Evolutionary conservation across 768 basidiomycete genomes (phyloP).

Genomic region (Agaricus bisporus): DNA sequence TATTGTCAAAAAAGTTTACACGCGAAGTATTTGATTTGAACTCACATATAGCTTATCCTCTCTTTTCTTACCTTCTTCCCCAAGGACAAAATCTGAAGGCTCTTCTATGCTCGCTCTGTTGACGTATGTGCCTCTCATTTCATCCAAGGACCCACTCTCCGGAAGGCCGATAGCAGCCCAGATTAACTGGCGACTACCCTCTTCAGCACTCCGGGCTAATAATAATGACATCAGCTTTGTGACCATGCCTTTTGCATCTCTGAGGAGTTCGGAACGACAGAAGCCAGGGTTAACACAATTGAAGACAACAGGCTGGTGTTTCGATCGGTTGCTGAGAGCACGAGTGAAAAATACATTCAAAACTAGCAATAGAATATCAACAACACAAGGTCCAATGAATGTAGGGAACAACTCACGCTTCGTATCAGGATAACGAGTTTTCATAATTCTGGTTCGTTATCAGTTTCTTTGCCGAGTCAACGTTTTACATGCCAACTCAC

Average conservation of each 20-base stretch:
- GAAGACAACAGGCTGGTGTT: conserved; percentile 24
- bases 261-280: conserved; percentile 30
- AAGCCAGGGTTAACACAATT: conserved; percentile 39
- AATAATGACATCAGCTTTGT: conserved; percentile 5
- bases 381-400: background rate
- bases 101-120: conserved; percentile 19
- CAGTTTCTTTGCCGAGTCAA: background rate
- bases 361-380: conserved; percentile 20
- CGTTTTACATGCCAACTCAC: background rate
- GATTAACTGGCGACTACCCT: conserved; percentile 29
- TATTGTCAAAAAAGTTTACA: background rate
- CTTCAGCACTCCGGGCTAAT: conserved; percentile 32
- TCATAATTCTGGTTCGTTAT: background rate
- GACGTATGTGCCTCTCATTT: conserved; percentile 25
- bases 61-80: conserved; percentile 18
- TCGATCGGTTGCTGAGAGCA: conserved; percentile 27
- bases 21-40: background rate
- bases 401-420: conserved; percentile 24
- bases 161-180: conserved; percentile 24
- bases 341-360: conserved; percentile 36
- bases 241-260: background rate
- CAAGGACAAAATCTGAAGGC: conserved; percentile 23
- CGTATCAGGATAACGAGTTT: conserved; percentile 22
- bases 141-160: background rate
- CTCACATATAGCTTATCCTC: conserved; percentile 27